A percentile compares a stretch with the other conserved stretches of the same genome.
Conservation (phyloP, 208 protist genomes). For the Wallacemonas sp. region DNA sequence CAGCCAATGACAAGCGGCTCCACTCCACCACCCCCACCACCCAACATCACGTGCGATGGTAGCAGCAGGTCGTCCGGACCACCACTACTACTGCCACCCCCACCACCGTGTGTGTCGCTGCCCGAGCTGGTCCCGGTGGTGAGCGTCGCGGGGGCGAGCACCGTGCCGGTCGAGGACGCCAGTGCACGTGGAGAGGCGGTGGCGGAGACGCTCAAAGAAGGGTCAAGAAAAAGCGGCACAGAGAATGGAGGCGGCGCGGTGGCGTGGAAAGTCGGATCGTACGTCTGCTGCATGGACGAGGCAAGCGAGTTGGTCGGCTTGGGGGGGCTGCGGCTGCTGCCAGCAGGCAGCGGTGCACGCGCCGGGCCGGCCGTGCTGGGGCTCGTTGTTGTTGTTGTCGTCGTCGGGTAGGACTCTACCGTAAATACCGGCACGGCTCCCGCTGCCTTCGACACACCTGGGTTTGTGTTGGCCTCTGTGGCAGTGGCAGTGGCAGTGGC, state of each 20-base stretch:
- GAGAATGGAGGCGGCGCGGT: constrained; percentile 28
- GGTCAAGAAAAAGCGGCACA: constrained; percentile 41
- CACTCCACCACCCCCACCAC: constrained; percentile 9
- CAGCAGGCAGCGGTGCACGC: background rate
- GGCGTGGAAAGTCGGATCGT: constrained; percentile 27
- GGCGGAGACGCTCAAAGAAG: constrained; percentile 13
- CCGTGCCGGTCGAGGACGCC: background rate
- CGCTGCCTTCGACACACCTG: no score
- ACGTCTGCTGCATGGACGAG: constrained; percentile 28
- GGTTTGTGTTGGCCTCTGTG: background rate
- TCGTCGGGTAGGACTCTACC: constrained; percentile 2
- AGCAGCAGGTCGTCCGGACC: no score
- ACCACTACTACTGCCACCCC: no score
- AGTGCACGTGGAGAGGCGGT: background rate
- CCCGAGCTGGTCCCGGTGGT: background rate
- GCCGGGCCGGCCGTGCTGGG: background rate
- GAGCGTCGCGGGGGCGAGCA: background rate
- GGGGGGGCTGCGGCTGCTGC: background rate
- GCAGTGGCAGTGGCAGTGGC: background rate
- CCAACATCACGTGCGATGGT: background rate
- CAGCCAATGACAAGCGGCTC: constrained; percentile 15
- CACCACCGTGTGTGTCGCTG: no score
- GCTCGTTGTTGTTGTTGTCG: background rate
- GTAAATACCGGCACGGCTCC: constrained; percentile 4
- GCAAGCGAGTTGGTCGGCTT: background rate